A percentile compares a stretch with the other conserved stretches of the same genome.
Evolutionary conservation across 2,329 filamentous ascomycete species (phyloP).

Genomic region (Fusarium pininemorale): DNA sequence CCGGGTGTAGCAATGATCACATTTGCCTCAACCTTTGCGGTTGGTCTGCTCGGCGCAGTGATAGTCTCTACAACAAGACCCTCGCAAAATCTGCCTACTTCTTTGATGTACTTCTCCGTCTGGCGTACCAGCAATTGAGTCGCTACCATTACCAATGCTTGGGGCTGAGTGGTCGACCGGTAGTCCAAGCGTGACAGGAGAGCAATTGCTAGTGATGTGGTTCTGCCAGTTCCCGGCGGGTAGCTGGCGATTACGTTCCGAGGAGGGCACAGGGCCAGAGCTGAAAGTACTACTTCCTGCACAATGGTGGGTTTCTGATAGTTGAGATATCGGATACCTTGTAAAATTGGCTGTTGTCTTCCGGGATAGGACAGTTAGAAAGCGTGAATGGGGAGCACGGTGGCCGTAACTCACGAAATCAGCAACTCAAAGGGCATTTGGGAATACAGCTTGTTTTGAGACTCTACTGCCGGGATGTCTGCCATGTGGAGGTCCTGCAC

Average conservation of each 20-base stretch:
- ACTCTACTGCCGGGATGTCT: fast-evolving
- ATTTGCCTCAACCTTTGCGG: background rate
- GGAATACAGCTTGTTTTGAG: background rate
- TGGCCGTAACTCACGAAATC: background rate
- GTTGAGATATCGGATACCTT: background rate
- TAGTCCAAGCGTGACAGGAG: background rate
- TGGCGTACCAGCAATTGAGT: background rate
- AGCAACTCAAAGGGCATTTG: background rate
- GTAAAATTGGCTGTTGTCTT: background rate
- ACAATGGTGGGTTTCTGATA: background rate
- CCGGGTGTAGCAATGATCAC: background rate
- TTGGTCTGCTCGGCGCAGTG: background rate
- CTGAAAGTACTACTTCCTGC: background rate
- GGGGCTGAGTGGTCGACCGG: background rate
- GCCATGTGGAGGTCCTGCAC: fast-evolving
- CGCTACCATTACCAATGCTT: background rate
- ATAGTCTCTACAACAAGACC: background rate
- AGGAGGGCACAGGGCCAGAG: fast-evolving
- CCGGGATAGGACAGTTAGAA: background rate
- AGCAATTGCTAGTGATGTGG: background rate
- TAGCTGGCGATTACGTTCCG: background rate
- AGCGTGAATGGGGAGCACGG: background rate
- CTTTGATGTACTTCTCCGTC: background rate
- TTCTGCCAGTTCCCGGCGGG: background rate
- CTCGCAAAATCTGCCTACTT: background rate